These are phyloP conservation scores for Phaeophleospora eucalypticola DNA, from an alignment of 2,329 filamentous ascomycete species.

Conservation along the genomic window DNA sequence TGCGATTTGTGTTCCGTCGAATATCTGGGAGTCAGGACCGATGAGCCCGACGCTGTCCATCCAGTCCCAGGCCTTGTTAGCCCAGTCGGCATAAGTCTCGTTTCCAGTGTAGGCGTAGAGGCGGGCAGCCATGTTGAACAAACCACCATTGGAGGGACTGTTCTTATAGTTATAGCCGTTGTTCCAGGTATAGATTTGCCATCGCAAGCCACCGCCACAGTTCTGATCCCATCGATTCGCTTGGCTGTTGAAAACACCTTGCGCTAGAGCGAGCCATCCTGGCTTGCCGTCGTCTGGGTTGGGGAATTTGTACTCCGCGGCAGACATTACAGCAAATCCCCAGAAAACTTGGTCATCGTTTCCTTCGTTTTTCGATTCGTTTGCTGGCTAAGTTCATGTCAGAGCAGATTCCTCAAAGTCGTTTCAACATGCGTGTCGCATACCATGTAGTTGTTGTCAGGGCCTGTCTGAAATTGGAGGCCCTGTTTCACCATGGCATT, in stretches of 20 bases:
- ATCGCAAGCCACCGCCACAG: slow-evolving; percentile 39
- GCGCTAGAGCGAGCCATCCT: slow-evolving; percentile 44
- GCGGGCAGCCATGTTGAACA: slow-evolving; percentile 48
- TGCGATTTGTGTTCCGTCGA: slow-evolving; percentile 44
- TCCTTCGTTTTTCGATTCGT: slow-evolving; percentile 40
- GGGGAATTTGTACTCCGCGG: slow-evolving; percentile 50
- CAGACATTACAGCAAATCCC: slow-evolving; percentile 46
- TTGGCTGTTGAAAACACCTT: slow-evolving; percentile 40
- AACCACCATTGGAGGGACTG: slow-evolving; percentile 49
- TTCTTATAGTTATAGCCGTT: slow-evolving; percentile 56
- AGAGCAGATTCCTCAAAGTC: neutral
- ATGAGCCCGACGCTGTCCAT: slow-evolving; percentile 52
- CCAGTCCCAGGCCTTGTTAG: slow-evolving; percentile 39
- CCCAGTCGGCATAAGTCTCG: slow-evolving; percentile 52
- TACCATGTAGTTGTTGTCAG: slow-evolving; percentile 54
- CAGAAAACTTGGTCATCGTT: slow-evolving; percentile 57
- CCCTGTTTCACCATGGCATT: slow-evolving; percentile 56
- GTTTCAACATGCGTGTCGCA: neutral
- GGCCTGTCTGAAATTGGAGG: slow-evolving; percentile 57
- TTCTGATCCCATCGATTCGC: slow-evolving; percentile 36
- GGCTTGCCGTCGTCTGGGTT: slow-evolving; percentile 39
- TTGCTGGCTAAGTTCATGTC: slow-evolving; percentile 35
- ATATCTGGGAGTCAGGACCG: slow-evolving; percentile 47
- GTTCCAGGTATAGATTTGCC: slow-evolving; percentile 44
- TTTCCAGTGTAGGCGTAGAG: slow-evolving; percentile 40